phyloP scores from a whole-genome alignment of 164 flowering plant genomes.

The Tinospora cordifolia region DNA sequence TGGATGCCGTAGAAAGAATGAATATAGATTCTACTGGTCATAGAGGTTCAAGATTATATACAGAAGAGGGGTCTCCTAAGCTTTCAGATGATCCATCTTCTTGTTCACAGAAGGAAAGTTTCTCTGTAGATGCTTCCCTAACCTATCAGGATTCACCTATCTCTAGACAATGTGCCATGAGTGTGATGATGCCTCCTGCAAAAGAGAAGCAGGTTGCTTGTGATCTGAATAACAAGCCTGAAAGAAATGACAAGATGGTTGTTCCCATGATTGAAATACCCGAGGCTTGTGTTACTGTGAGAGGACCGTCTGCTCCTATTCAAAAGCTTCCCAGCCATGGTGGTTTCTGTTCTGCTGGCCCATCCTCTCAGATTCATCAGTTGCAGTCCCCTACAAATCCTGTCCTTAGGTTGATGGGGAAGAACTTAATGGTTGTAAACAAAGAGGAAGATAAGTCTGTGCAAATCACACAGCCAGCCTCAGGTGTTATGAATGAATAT shows the following conservation, averaged over 20 bases:
- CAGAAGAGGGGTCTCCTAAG: slow-evolving; percentile 25
- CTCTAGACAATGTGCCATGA: slow-evolving; percentile 25
- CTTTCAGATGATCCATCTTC: slow-evolving; percentile 41
- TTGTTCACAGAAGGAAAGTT: slow-evolving; percentile 47
- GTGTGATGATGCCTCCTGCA: slow-evolving; percentile 20
- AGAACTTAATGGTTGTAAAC: slow-evolving; percentile 75
- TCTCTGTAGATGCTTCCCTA: slow-evolving; percentile 21
- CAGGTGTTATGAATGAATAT: slow-evolving; percentile 11
- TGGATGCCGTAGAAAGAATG: slow-evolving; percentile 20
- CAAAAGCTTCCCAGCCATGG: slow-evolving; percentile 20
- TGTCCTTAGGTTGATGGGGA: slow-evolving; percentile 81
- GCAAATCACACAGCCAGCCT: slow-evolving; percentile 15
- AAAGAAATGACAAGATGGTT: slow-evolving; percentile 23
- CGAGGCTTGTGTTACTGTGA: slow-evolving; percentile 15
- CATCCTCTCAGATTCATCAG: slow-evolving; percentile 25
- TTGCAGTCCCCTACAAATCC: slow-evolving; percentile 40
- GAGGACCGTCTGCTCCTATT: slow-evolving; percentile 19
- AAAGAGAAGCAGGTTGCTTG: slow-evolving; percentile 24
- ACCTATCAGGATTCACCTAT: slow-evolving; percentile 39
- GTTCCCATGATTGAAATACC: slow-evolving; percentile 22
- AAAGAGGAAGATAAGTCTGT: slow-evolving; percentile 42
- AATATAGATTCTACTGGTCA: slow-evolving; percentile 17
- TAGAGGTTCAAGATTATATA: slow-evolving; percentile 15
- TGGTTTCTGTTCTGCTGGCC: slow-evolving; percentile 33
- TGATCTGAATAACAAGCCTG: slow-evolving; percentile 22